Base-by-base conservation (phyloP, 257 asterid genomes). In the Lycium barbarum region DNA sequence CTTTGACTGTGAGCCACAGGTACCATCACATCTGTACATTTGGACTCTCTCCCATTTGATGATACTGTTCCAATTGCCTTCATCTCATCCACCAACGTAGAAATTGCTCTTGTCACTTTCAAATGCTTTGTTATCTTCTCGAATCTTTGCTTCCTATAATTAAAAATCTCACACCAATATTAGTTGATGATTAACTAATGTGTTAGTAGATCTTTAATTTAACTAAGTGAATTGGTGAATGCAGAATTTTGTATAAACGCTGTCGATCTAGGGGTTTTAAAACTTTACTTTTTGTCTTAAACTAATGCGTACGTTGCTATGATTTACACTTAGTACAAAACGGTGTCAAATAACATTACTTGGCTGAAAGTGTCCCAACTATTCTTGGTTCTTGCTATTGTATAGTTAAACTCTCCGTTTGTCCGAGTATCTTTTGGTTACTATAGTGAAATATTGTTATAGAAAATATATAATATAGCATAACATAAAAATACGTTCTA, bases 71-170 rank as follows among this genome's bases (percentile, higher is more conserved):
- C 95, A 10, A 97, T 97, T 7, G 95, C 98, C 87, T 87, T 95
- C 94, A 97, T 87, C 92, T 97, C 97, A 83, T 95, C 96, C 2
- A 95, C 96, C 18, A 97, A 84, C 8, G 98, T 97, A 3, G 94
- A 89, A 80, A 97, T 91, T 33, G 88, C 80, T 83, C 99, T 91
- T 2, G 92, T 86, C 90, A 95, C 95, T 85, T 97, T 95, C 61
- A 93, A 82, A 59, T 97, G 93, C 87, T 91, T 93, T 2, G 95
- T 84, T 87, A 95, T 88, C 88, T 88, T 97, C 1, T 95, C 98
- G 54, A 97, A 97, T 85, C 99, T 94, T 79, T 91, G 97, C 79
- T 94, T 91, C 92, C 99, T 96, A 71, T 12, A 13, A 51, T 76
- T n/a, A 1, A 18, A 7, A 72, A 7, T 51, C 26, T 7, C 66